Conservation (phyloP, 768 basidiomycete species). For the Phylloporus arenicola region DNA sequence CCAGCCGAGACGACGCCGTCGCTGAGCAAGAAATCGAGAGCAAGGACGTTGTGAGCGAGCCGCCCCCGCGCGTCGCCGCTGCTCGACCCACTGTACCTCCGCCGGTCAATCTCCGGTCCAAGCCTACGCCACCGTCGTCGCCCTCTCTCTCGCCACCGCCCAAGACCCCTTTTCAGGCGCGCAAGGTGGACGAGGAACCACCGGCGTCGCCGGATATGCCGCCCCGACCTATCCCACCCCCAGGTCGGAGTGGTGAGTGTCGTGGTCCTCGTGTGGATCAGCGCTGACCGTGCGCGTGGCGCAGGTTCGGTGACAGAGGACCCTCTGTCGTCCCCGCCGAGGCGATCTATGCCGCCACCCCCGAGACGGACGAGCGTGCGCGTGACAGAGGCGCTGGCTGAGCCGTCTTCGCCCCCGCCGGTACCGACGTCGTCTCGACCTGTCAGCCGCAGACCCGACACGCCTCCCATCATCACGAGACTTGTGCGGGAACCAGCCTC, state of each 20-base stretch:
- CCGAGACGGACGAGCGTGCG: conserved; percentile 23
- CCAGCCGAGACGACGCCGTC: background rate
- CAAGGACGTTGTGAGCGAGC: conserved; percentile 20
- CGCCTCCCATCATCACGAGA: conserved; percentile 25
- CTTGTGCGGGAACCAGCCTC: conserved; percentile 8
- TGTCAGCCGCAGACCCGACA: conserved; percentile 7
- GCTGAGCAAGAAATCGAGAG: conserved; percentile 3
- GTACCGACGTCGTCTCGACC: conserved; percentile 15
- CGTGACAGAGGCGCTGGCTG: conserved; percentile 4
- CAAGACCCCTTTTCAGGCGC: conserved; percentile 5
- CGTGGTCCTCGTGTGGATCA: background rate
- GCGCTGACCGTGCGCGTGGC: background rate
- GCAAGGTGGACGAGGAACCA: conserved; percentile 19
- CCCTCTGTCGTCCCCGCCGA: conserved; percentile 7
- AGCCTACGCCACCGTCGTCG: conserved; percentile 13
- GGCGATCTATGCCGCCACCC: conserved; percentile 19
- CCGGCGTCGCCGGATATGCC: conserved; percentile 28
- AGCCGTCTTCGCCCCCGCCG: conserved; percentile 19
- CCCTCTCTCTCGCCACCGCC: conserved; percentile 15
- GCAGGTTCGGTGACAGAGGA: conserved; percentile 14
- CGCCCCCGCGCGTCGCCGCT: conserved; percentile 28
- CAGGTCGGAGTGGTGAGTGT: conserved; percentile 26
- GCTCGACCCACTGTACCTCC: conserved; percentile 29
- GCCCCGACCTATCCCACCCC: conserved; percentile 28
- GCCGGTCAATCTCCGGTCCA: conserved; percentile 26